Evolutionary conservation across 306 rosid genomes (phyloP), one percentile per base, ranked within the genome.

Genomic region (Quercus suber): DNA sequence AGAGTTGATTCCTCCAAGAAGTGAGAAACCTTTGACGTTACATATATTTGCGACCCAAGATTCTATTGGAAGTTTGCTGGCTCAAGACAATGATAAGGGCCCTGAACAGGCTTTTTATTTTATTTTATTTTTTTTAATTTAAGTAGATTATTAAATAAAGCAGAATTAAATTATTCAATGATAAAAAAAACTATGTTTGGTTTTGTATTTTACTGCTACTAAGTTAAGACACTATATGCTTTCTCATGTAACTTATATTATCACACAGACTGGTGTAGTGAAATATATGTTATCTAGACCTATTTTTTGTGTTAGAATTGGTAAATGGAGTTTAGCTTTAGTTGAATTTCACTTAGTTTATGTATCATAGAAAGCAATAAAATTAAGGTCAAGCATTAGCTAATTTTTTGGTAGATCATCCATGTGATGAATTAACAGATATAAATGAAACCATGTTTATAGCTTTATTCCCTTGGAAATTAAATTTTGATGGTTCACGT

Each of bases 181-280:
- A 23, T 45, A 0, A 23, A 67, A 67, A 0, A 65, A 76, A 8
- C 18, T 49, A 0, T 76, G 74, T 12, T 27, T 76, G 1, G 45
- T 30, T 0, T 11, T 76, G 0, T 76, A 76, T 27, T 63, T 63
- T 17, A 1, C 9, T 1, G 11, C 7, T 0, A 8, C 18, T 2
- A 76, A 64, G n/a, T 25, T 76, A 0, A 28, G 49, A n/a, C 64
- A 76, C 1, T 64, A 51, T n/a, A 13, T 75, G 77, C 8, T 74
- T 1, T 20, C 45, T 6, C 1, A 11, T 65, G 0, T 28, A 6
- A 11, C 2, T 49, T 3, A 18, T 49, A 1, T 2, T 31, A 45
- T 45, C 15, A 3, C 58, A 0, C 18, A 64, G 0, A 49, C 52
- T 0, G 28, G 63, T 64, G 13, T 51, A 1, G 19, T 73, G 1